Evolutionary conservation across 225 moss, liverwort and hornwort genomes (phyloP).

Genomic region (Anthoceros angustus): DNA sequence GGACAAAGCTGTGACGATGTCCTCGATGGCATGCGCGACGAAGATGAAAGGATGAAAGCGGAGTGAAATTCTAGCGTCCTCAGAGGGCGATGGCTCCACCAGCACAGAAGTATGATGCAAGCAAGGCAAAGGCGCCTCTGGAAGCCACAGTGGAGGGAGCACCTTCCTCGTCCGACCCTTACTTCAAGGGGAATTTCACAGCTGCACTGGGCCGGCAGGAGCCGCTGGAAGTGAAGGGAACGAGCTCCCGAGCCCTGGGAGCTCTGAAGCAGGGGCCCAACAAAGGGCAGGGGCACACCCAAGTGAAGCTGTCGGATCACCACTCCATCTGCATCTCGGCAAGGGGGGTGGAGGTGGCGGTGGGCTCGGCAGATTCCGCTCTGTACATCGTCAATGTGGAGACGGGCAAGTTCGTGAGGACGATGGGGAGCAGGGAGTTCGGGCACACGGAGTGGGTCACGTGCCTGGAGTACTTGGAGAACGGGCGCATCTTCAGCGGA

Average conservation of each 20-base stretch:
- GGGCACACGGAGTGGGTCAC: conserved; percentile 97
- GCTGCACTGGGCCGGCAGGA: neutral
- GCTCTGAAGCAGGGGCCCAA: neutral
- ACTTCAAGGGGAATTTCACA: neutral
- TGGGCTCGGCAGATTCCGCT: conserved; percentile 48
- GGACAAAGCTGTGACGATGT: too few species aligned
- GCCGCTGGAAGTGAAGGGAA: neutral
- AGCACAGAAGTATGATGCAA: too few species aligned
- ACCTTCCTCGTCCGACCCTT: neutral
- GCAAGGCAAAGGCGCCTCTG: neutral
- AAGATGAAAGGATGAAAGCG: too few species aligned
- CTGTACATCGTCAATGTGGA: conserved; percentile 42
- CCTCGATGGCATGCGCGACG: too few species aligned
- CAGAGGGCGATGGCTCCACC: too few species aligned
- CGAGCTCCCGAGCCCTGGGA: neutral
- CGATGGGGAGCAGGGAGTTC: conserved; percentile 56
- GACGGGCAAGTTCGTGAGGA: conserved; percentile 35
- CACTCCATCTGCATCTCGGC: conserved; percentile 44
- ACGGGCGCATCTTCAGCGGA: conserved; percentile 76
- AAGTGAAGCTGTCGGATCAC: conserved; percentile 34
- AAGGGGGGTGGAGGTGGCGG: conserved; percentile 35
- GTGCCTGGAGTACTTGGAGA: conserved; percentile 52
- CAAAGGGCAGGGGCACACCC: neutral
- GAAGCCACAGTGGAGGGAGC: neutral
- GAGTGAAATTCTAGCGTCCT: too few species aligned